A percentile compares a stretch with the other conserved stretches of the same genome.
Conservation (phyloP, 1,139 yeast genomes). For the Geotrichum aggregatum region DNA sequence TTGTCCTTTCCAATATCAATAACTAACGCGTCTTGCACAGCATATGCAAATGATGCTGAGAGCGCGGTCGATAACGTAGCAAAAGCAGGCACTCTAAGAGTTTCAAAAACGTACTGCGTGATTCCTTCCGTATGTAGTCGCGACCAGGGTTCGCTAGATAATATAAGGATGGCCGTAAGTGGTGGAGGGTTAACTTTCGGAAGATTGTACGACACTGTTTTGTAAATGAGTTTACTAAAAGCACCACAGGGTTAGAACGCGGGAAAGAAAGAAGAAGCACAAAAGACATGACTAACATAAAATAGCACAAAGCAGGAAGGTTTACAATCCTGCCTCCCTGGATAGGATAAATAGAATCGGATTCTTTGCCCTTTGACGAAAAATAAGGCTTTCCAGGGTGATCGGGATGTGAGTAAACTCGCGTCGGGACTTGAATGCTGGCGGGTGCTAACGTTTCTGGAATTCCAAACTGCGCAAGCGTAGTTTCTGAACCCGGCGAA, state of each 20-base stretch:
- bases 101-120: conserved; percentile 73
- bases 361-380: conserved; percentile 42
- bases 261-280: no score
- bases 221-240: conserved; percentile 44
- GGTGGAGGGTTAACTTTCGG: conserved; percentile 22
- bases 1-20: conserved; percentile 76
- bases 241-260: no score
- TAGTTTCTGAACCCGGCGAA: conserved; percentile 74
- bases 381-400: conserved; percentile 40
- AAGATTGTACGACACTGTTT: conserved; percentile 34
- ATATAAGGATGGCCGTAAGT: conserved; percentile 52
- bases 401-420: conserved; percentile 55
- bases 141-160: conserved; percentile 68
- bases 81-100: conserved; percentile 67
- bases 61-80: conserved; percentile 64
- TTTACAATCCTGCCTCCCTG: conserved; percentile 59
- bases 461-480: conserved; percentile 76
- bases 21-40: conserved; percentile 57
- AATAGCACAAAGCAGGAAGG: conserved; percentile 65
- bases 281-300: conserved; percentile 45
- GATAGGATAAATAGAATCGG: conserved; percentile 58
- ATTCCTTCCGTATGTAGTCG: conserved; percentile 61
- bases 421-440: conserved; percentile 66
- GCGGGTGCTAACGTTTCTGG: conserved; percentile 79
- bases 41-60: conserved; percentile 71